Base-by-base conservation (phyloP, 1,284 basidiomycete genomes). In the Coniferiporia weirii region DNA sequence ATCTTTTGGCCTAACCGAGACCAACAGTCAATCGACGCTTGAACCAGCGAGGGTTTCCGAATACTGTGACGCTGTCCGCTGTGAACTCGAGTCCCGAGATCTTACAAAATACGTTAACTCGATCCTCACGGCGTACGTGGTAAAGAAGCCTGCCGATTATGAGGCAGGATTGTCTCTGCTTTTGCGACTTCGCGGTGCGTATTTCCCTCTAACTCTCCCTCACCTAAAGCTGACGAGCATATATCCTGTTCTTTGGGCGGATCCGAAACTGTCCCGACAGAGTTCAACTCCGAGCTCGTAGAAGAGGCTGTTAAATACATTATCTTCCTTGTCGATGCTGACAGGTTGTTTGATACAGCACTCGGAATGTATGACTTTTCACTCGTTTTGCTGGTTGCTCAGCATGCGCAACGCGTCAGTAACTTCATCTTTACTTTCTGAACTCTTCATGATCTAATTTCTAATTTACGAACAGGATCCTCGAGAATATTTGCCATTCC, bases 281-380 rank as follows among this genome's bases (percentile, higher is more conserved):
- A 84, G 27, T 78, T 77, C 8, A 82, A 92, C 64, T 83, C 88
- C 0, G 79, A 84, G 43, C 74, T 93, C 0, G 92, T 97, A 4
- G 94, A 98, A 69, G 95, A 98, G 59, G 96, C 96, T 1, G 91
- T 98, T 67, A 98, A 96, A 71, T 99, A 99, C 69, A 90, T 99
- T 71, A 97, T 99, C 71, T 99, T 98, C 79, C 82, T 99, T 35
- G 93, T 94, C 15, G 94, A 98, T 68, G 93, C 95, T 0, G 87
- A 99, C 67, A 83, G 82, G 63, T 80, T 99, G 2, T 99, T 95
- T 74, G 87, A 98, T 69, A 91, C 91, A 4, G 97, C 97, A 1
- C 80, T 99, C 22, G 96, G 97, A 22, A 98, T 98, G 94, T 99
- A 99, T 72, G 94, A 99, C 72, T 98, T 99, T 73, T 87, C 91